Conservation (phyloP, 106 monocot genomes). For the Dendrobium nobile region DNA sequence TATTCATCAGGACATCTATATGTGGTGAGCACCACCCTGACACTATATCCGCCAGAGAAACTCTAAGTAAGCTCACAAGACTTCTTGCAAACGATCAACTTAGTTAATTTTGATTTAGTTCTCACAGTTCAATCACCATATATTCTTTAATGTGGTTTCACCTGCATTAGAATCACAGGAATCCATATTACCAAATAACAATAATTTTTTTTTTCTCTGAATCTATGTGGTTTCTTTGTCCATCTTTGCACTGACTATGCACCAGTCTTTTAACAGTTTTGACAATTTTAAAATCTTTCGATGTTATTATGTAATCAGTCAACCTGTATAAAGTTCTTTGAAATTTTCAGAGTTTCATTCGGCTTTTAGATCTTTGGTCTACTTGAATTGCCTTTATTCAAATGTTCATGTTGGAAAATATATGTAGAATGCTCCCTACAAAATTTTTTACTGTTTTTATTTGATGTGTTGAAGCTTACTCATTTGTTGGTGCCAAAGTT, state of each 20-base stretch:
- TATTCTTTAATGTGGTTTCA: conserved; percentile 46
- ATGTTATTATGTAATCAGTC: too few relatives aligned
- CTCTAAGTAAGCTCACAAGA: conserved; percentile 72
- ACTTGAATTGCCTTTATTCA: too few relatives aligned
- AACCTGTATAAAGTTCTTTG: not conserved
- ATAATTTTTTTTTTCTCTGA: conserved; percentile 9
- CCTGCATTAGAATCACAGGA: conserved; percentile 17
- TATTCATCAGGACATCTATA: conserved; percentile 80
- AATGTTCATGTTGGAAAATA: too few relatives aligned
- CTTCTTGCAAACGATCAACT: conserved; percentile 59
- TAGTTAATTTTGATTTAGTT: conserved; percentile 26
- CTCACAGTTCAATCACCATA: conserved; percentile 16
- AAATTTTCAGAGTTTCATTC: not conserved
- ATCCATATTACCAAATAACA: conserved; percentile 33
- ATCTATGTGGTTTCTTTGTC: not conserved
- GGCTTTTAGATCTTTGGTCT: too few relatives aligned
- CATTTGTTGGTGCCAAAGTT: too few relatives aligned
- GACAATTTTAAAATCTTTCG: not conserved
- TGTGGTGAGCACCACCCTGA: conserved; percentile 82
- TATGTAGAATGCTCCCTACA: too few relatives aligned
- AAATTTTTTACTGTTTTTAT: too few relatives aligned
- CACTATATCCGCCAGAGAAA: conserved; percentile 72
- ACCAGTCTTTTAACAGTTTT: not conserved
- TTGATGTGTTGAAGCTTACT: too few relatives aligned
- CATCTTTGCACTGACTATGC: not conserved